Evolutionary conservation across 2,329 filamentous ascomycete genomes (phyloP).

Genomic region (Fulvia fulva): DNA sequence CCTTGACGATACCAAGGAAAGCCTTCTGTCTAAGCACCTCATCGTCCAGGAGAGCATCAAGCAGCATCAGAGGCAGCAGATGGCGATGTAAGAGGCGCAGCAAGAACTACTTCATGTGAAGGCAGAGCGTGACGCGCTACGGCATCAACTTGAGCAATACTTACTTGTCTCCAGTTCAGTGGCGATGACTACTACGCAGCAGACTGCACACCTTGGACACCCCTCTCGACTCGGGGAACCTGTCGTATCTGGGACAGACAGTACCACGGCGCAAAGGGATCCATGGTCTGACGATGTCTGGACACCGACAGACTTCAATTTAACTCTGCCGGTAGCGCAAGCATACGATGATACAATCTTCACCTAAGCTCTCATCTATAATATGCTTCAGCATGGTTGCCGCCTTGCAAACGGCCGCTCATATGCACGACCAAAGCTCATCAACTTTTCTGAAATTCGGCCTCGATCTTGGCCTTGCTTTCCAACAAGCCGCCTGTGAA

Average conservation of each 20-base stretch:
- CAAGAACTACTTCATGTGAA: background rate
- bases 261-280: background rate
- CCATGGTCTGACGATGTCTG: background rate
- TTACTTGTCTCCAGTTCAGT: background rate
- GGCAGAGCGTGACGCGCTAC: background rate
- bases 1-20: constrained; percentile 6
- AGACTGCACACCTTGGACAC: background rate
- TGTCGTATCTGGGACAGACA: background rate
- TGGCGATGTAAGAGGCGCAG: background rate
- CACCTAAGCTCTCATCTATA: background rate
- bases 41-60: constrained; percentile 12
- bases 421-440: background rate
- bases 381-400: background rate
- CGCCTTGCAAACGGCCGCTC: background rate
- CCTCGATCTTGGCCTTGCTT: constrained; percentile 21
- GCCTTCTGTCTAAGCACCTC: constrained; percentile 10
- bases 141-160: background rate
- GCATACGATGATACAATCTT: no score
- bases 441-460: background rate
- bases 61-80: constrained; percentile 6
- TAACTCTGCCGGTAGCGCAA: background rate
- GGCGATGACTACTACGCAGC: background rate
- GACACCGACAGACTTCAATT: background rate
- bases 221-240: background rate
- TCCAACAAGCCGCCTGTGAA: constrained; percentile 20